These are phyloP conservation scores for Zygnema cylindricum DNA, from an alignment of 139 green algal species.

Conservation along the genomic window DNA sequence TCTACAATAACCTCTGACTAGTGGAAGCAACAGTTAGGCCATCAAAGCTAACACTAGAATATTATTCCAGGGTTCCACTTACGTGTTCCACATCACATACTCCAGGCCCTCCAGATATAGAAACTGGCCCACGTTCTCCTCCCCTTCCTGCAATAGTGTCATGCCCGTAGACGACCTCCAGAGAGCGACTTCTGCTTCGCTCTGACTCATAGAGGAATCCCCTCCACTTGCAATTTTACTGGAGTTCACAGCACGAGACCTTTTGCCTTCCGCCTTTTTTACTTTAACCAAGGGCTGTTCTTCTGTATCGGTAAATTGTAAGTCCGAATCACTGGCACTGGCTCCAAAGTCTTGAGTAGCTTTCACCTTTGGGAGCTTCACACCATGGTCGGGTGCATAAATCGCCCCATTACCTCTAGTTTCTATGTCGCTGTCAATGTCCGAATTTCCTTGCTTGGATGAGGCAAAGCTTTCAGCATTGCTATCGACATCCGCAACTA, in stretches of 20 bases:
- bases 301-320: background rate
- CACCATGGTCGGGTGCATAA: background rate
- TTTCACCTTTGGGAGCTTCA: background rate
- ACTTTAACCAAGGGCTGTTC: background rate
- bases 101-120: conserved; percentile 62
- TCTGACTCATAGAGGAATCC: background rate
- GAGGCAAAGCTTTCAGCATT: background rate
- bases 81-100: conserved; percentile 66
- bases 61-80: conserved; percentile 10
- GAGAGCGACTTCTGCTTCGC: background rate
- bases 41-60: background rate
- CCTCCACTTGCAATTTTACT: background rate
- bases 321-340: background rate
- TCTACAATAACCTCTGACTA: too few relatives aligned
- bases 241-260: background rate
- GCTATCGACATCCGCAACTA: background rate
- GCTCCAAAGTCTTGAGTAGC: too few relatives aligned
- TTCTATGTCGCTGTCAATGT: background rate
- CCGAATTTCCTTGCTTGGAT: background rate
- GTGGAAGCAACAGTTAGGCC: background rate
- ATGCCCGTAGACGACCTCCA: conserved; percentile 18
- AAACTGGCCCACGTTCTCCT: conserved; percentile 61
- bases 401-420: background rate
- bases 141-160: conserved; percentile 18
- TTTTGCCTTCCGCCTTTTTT: background rate